These are phyloP conservation scores for Thelonectria blattea DNA, from an alignment of 2,329 filamentous ascomycete genomes.

Conservation along the genomic window DNA sequence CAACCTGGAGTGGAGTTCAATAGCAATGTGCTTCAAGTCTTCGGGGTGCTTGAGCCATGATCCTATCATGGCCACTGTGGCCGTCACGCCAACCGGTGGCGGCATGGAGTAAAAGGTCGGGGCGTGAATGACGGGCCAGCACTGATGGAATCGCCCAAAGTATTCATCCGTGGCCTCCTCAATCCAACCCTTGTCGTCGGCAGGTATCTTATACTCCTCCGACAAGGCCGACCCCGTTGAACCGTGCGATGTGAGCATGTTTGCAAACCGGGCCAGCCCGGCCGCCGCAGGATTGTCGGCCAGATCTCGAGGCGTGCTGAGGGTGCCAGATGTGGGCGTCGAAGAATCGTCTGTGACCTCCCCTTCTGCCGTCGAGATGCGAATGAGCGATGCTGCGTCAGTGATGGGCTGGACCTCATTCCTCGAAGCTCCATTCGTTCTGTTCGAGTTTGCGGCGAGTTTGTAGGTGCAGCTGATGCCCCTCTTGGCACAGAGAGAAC, in stretches of 20 bases:
- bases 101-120: constrained; percentile 43
- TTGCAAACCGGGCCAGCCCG: constrained; percentile 19
- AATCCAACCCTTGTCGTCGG: constrained; percentile 27
- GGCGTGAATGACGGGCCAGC: constrained; percentile 49
- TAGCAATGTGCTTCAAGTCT: constrained; percentile 34
- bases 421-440: constrained; percentile 5
- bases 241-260: constrained; percentile 12
- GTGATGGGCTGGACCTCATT: background rate
- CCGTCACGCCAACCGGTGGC: constrained; percentile 36
- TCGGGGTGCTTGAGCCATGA: constrained; percentile 44
- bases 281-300: constrained; percentile 17
- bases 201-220: constrained; percentile 7
- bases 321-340: constrained; percentile 5
- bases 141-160: constrained; percentile 48
- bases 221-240: constrained; percentile 16
- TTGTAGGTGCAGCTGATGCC: constrained; percentile 47
- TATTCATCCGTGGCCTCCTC: constrained; percentile 40
- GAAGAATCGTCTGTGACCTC: constrained; percentile 2
- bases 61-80: constrained; percentile 47
- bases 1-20: constrained; percentile 42
- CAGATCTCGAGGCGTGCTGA: constrained; percentile 4
- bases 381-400: constrained; percentile 1
- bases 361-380: background rate
- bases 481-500: constrained; percentile 48
- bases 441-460: constrained; percentile 26